Evolutionary conservation across 768 basidiomycete genomes (phyloP), one percentile per base, ranked within the genome.

Genomic region (Boletus rubescentipes): DNA sequence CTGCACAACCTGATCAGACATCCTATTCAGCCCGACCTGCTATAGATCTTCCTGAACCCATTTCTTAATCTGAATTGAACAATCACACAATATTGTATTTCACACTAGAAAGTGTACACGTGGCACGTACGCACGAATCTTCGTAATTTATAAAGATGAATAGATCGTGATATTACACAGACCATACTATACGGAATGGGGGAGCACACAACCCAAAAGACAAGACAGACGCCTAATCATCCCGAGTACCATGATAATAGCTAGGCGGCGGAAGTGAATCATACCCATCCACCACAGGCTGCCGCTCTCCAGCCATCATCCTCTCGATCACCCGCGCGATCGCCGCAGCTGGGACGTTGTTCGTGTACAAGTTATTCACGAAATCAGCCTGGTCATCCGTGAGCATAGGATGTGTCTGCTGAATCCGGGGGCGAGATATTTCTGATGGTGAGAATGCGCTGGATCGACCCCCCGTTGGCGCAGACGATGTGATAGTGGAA

Each of bases 321-420:
- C 62, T 39, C 42, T 60, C 61, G 35, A 63, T 64, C 14, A 63
- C 58, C 3, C 61, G 55, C 8, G 58, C 58, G 16, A 63, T 46
- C 38, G 53, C 62, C n/a, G 21, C 37, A 2, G 58, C 49, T 8
- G 62, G 61, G 16, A 63, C 45, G 23, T 55, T 60, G 15, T 60
- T 58, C 30, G 38, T 18, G 15, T 58, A 57, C 29, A 63, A 32
- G 36, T 14, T 53, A 23, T 60, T 60, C 29, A 60, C 49, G 39
- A 60, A 63, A 47, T 62, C 57, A 16, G 54, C 62, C 49, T 61
- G 60, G 36, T 60, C 54, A 15, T 61, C 59, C 37, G 59, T 58
- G 7, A 61, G 52, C 49, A 31, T 49, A 7, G 58, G 46, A 52
- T 54, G 46, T 6, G 40, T 31, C 46, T 60, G 54, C 20, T 34